phyloP scores from a whole-genome alignment of 352 stramenopile genomes.

The Globisporangium emineosum region DNA sequence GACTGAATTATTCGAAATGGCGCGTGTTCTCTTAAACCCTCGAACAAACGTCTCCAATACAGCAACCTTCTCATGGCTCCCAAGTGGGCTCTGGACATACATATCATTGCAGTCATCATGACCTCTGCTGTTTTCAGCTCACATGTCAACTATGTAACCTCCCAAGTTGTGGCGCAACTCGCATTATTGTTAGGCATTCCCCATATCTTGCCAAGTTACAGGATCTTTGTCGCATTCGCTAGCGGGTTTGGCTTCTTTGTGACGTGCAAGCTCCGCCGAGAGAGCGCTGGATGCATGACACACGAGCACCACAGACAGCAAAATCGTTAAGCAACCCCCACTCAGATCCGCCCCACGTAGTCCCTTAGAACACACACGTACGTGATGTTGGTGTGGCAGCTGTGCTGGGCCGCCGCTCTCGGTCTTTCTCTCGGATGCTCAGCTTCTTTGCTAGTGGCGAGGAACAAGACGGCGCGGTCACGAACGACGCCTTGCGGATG shows the following conservation, averaged over 20 bases:
- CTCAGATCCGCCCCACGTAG: not conserved
- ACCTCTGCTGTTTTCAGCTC: too few species aligned
- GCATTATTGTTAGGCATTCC: too few species aligned
- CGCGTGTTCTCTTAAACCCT: too few species aligned
- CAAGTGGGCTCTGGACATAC: too few species aligned
- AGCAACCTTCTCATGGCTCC: too few species aligned
- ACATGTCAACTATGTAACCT: too few species aligned
- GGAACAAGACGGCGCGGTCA: constrained; percentile 20
- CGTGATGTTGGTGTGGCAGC: constrained; percentile 3
- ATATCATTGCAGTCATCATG: too few species aligned
- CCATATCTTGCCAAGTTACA: too few species aligned
- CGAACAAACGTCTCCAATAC: too few species aligned
- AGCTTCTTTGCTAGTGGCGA: constrained; percentile 21
- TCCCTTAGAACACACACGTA: constrained; percentile 6
- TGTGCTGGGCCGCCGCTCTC: constrained; percentile 1
- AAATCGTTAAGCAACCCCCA: not conserved
- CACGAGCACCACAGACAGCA: not conserved
- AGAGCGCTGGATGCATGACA: constrained; percentile 6
- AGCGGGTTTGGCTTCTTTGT: constrained; percentile 6
- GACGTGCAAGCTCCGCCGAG: constrained; percentile 10
- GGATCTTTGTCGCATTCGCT: constrained; percentile 13
- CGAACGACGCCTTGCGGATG: constrained; percentile 40
- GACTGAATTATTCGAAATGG: too few species aligned
- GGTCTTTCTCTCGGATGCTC: constrained; percentile 14
- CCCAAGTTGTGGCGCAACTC: too few species aligned